Conservation (phyloP, 1,284 basidiomycete genomes). For the Leccinum ponderosum region DNA sequence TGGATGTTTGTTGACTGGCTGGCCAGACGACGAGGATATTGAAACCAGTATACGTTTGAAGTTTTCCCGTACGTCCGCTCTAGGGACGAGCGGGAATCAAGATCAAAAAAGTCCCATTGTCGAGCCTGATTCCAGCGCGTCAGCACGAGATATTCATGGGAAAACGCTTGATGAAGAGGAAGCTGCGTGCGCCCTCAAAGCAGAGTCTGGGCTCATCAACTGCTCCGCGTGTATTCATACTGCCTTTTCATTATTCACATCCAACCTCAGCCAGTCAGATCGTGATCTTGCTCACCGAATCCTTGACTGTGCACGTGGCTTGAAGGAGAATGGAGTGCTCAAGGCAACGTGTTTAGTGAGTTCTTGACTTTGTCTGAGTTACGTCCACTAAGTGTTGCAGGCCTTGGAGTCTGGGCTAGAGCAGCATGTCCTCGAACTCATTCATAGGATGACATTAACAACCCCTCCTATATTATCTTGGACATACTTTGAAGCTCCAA, state of each 20-base stretch:
- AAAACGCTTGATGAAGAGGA: constrained; percentile 40
- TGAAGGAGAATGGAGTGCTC: constrained; percentile 47
- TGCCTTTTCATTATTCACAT: constrained; percentile 40
- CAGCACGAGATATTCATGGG: constrained; percentile 42
- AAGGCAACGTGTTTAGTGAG: constrained; percentile 51
- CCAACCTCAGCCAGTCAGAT: constrained; percentile 38
- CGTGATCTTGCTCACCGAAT: constrained; percentile 39
- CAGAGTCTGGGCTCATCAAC: constrained; percentile 49
- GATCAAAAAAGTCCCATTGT: constrained; percentile 16
- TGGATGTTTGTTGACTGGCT: constrained; percentile 2
- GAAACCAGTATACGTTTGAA: constrained; percentile 62
- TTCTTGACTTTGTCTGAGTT: constrained; percentile 11
- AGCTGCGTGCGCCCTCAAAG: constrained; percentile 51
- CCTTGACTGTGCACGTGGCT: constrained; percentile 42
- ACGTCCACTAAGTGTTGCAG: constrained; percentile 18
- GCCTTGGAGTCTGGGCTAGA: constrained; percentile 9
- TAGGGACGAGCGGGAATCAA: constrained; percentile 12
- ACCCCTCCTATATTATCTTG: constrained; percentile 62
- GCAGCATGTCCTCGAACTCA: constrained; percentile 30
- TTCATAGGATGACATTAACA: constrained; percentile 46
- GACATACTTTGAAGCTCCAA: constrained; percentile 59
- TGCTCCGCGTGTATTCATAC: constrained; percentile 58
- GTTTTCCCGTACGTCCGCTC: constrained; percentile 32
- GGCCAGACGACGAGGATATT: constrained; percentile 76
- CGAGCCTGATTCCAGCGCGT: constrained; percentile 10